These are phyloP conservation scores for Vigna hirtella DNA, from an alignment of 306 rosid species.

Conservation along the genomic window DNA sequence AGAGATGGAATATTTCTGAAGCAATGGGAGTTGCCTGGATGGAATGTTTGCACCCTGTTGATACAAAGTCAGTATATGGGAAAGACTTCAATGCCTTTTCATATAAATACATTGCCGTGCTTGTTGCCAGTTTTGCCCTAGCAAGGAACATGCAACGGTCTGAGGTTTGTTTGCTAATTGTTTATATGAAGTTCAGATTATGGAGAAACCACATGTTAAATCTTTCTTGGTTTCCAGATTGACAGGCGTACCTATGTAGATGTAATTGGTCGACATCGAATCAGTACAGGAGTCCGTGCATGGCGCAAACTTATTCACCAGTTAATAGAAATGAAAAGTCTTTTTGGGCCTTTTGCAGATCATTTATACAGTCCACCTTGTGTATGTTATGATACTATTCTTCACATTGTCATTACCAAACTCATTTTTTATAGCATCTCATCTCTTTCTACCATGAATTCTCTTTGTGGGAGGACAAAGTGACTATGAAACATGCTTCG, in stretches of 20 bases:
- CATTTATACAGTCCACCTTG: slow-evolving; percentile 65
- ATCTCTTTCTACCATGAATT: slow-evolving; percentile 19
- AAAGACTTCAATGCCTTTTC: slow-evolving; percentile 95
- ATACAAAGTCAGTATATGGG: slow-evolving; percentile 89
- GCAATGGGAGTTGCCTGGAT: slow-evolving; percentile 99
- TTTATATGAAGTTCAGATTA: slow-evolving; percentile 34
- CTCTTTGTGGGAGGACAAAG: slow-evolving; percentile 17
- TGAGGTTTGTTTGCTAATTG: slow-evolving; percentile 71
- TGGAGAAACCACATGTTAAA: slow-evolving; percentile 44
- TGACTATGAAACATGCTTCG: slow-evolving; percentile 34
- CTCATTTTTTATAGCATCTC: slow-evolving; percentile 20
- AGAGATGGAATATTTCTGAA: slow-evolving; percentile 90
- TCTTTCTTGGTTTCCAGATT: slow-evolving; percentile 62
- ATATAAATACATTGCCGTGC: slow-evolving; percentile 92
- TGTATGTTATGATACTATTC: slow-evolving; percentile 63
- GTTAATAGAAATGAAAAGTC: slow-evolving; percentile 87
- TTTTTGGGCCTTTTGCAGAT: slow-evolving; percentile 86
- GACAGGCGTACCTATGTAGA: slow-evolving; percentile 93
- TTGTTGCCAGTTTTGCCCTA: slow-evolving; percentile 96
- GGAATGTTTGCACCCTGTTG: slow-evolving; percentile 98
- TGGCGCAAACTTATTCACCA: slow-evolving; percentile 94
- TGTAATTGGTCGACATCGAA: slow-evolving; percentile 69
- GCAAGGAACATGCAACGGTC: slow-evolving; percentile 98
- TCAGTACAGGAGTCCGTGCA: slow-evolving; percentile 79
- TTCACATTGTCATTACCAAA: slow-evolving; percentile 26